Evolutionary conservation across 176 grass and related monocot genomes (phyloP).

Genomic region (Aegilops speltoides): DNA sequence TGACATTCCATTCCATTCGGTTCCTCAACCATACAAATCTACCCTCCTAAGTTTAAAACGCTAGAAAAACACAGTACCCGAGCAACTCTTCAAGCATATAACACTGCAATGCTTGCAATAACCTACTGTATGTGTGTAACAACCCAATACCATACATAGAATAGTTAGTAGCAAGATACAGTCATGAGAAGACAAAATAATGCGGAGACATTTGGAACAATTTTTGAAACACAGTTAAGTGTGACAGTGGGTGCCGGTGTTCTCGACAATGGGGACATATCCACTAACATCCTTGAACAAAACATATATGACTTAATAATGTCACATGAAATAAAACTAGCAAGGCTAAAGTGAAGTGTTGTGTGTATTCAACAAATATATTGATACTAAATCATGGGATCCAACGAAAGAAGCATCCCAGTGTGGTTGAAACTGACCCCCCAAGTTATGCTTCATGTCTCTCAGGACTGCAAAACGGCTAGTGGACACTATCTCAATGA

Average conservation of each 20-base stretch:
- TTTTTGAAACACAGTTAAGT: not conserved
- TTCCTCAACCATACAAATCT: too few species aligned
- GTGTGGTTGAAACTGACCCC: not conserved
- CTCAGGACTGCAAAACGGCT: not conserved
- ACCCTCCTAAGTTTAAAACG: not conserved
- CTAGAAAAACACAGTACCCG: not conserved
- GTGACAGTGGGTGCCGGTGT: not conserved
- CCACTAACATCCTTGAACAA: not conserved
- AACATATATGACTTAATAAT: not conserved
- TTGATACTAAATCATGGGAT: conserved; percentile 2
- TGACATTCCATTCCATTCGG: too few species aligned
- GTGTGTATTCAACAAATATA: not conserved
- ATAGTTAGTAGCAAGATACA: not conserved
- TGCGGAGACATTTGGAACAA: not conserved
- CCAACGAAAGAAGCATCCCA: not conserved
- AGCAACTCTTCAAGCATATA: not conserved
- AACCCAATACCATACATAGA: not conserved
- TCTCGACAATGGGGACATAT: not conserved
- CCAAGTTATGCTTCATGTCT: conserved; percentile 2
- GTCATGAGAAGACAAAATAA: not conserved
- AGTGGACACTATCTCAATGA: not conserved
- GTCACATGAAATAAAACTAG: not conserved
- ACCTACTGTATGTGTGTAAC: not conserved
- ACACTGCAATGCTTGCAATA: not conserved
- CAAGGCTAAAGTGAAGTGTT: not conserved